phyloP scores from a whole-genome alignment of 2,329 filamentous ascomycete genomes.

The Colletotrichum euphorbiae region DNA sequence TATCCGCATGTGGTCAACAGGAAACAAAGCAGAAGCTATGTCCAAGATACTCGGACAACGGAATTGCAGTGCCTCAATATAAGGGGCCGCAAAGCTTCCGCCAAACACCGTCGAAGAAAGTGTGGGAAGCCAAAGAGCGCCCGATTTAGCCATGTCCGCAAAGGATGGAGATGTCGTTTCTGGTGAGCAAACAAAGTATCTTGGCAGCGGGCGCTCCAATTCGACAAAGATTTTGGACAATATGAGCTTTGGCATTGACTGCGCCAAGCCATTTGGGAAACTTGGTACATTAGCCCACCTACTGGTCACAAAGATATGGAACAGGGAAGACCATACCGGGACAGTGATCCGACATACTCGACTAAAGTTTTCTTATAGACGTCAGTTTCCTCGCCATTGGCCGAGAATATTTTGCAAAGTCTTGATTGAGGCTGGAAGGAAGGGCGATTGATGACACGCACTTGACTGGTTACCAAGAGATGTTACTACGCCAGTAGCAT shows the following conservation, averaged over 20 bases:
- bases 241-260: not conserved
- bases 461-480: too few relatives aligned
- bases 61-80: not conserved
- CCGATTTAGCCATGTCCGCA: not conserved
- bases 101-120: not conserved
- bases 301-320: not conserved
- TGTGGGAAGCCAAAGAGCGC: not conserved
- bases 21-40: not conserved
- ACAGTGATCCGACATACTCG: too few relatives aligned
- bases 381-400: too few relatives aligned
- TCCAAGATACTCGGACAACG: not conserved
- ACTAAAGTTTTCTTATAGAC: too few relatives aligned
- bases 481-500: too few relatives aligned
- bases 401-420: too few relatives aligned
- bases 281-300: not conserved
- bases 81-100: not conserved
- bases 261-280: not conserved
- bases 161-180: not conserved
- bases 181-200: slow-evolving; percentile 1
- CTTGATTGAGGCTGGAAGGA: too few relatives aligned
- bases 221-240: slow-evolving; percentile 3
- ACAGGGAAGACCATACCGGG: not conserved
- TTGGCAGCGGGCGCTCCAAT: not conserved
- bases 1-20: not conserved
- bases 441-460: too few relatives aligned